Evolutionary conservation across 768 basidiomycete genomes (phyloP).

Genomic region (Auricularia heimuer): DNA sequence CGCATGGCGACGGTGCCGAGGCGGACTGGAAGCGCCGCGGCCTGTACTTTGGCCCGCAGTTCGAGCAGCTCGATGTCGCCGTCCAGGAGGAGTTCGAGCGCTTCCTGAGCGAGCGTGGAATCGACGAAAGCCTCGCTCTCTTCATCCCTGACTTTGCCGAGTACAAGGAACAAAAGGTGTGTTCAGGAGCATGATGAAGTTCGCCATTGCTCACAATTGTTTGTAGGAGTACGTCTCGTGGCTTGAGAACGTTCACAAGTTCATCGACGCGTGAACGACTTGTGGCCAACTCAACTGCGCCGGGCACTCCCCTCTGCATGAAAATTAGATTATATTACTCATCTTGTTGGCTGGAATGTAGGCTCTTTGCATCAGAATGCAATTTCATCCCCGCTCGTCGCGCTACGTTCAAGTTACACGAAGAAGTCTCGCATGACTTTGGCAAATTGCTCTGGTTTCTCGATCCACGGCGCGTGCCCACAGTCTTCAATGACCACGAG

Average conservation of each 20-base stretch:
- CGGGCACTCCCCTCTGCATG: not conserved
- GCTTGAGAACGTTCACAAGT: constrained; percentile 73
- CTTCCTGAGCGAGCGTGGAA: constrained; percentile 82
- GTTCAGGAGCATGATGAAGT: constrained; percentile 14
- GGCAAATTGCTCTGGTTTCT: not conserved
- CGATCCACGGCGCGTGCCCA: not conserved
- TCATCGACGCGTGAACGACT: constrained; percentile 45
- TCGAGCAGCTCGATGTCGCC: constrained; percentile 76
- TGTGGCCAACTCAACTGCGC: not conserved
- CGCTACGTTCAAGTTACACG: not conserved
- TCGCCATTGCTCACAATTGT: constrained; percentile 9
- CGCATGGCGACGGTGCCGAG: constrained; percentile 71
- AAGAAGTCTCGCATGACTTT: not conserved
- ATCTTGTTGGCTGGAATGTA: not conserved
- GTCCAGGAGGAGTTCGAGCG: constrained; percentile 90
- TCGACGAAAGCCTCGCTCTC: constrained; percentile 69
- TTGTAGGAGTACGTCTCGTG: constrained; percentile 83
- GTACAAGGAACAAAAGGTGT: constrained; percentile 86
- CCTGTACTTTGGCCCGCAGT: constrained; percentile 88
- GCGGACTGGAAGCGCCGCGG: constrained; percentile 91
- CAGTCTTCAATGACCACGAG: not conserved
- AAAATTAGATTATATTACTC: not conserved
- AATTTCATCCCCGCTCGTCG: not conserved
- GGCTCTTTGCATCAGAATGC: not conserved
- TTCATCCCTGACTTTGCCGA: constrained; percentile 87